Conservation (phyloP, 208 protist species). For the Phytomonas sp. region DNA sequence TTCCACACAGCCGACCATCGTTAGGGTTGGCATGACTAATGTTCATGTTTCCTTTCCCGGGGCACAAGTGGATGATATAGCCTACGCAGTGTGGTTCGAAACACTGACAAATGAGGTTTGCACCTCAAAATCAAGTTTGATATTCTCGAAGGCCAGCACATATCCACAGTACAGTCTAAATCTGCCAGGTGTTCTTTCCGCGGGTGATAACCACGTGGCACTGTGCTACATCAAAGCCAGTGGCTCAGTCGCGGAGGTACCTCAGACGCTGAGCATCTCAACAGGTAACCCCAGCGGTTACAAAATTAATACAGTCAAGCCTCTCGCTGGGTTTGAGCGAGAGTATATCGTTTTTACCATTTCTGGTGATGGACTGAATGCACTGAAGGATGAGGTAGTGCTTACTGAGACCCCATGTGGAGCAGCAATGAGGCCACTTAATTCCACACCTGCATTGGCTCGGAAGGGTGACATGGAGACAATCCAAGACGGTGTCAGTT, state of each 20-base stretch:
- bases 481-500: slow-evolving; percentile 25
- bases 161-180: slow-evolving; percentile 54
- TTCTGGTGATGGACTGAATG: slow-evolving; percentile 35
- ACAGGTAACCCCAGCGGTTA: slow-evolving; percentile 64
- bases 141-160: slow-evolving; percentile 16
- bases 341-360: slow-evolving; percentile 75
- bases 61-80: slow-evolving; percentile 40
- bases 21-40: slow-evolving; percentile 49
- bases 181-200: slow-evolving; percentile 27
- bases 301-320: slow-evolving; percentile 27
- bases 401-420: slow-evolving; percentile 64
- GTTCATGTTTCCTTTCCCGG: slow-evolving; percentile 49
- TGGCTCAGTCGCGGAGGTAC: slow-evolving; percentile 80
- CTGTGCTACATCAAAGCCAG: slow-evolving; percentile 65
- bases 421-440: slow-evolving; percentile 16
- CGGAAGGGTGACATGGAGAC: slow-evolving; percentile 26
- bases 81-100: slow-evolving; percentile 63
- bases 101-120: slow-evolving; percentile 64
- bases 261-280: slow-evolving; percentile 48
- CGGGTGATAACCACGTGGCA: slow-evolving; percentile 28
- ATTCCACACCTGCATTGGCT: slow-evolving; percentile 27
- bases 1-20: slow-evolving; percentile 30
- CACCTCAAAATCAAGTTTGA: slow-evolving; percentile 22
- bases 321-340: slow-evolving; percentile 22
- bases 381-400: slow-evolving; percentile 34